Evolutionary conservation across 106 monocot species (phyloP).

Genomic region (Acorus calamus): DNA sequence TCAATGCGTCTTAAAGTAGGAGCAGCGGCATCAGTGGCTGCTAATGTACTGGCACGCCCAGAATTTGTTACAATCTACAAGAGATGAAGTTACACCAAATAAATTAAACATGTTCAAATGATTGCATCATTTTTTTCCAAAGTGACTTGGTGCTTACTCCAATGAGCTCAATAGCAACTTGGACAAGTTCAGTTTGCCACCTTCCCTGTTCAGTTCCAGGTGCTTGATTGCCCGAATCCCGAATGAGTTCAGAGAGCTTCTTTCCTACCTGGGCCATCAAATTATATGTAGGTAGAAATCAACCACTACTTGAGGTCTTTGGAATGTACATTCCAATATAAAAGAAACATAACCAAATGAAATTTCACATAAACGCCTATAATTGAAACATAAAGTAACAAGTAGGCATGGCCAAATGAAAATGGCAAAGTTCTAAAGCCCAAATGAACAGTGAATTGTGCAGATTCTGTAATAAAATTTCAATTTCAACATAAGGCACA

Average conservation of each 20-base stretch:
- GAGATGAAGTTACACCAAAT: not conserved
- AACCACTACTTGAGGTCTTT: not conserved
- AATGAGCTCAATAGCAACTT: conserved; percentile 94
- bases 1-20: conserved; percentile 95
- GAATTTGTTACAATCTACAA: conserved; percentile 84
- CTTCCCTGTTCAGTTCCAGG: conserved; percentile 66
- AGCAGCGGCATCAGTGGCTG: conserved; percentile 97
- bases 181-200: conserved; percentile 84
- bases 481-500: too few relatives aligned
- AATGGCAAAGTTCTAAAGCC: too few relatives aligned
- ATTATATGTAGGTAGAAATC: not conserved
- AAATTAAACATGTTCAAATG: not conserved
- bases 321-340: not conserved
- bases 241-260: conserved; percentile 90
- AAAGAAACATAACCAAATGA: not conserved
- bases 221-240: conserved; percentile 69
- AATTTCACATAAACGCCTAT: too few relatives aligned
- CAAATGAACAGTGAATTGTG: too few relatives aligned
- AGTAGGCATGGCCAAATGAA: too few relatives aligned
- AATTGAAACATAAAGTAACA: too few relatives aligned
- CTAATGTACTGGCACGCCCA: conserved; percentile 87
- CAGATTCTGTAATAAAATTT: too few relatives aligned
- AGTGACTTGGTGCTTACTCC: conserved; percentile 39
- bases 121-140: too few relatives aligned
- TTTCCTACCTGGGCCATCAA: conserved; percentile 65